Percentiles rank a stretch among this genome's conserved stretches.
Evolutionary conservation across 768 basidiomycete species (phyloP).

Genomic region (Suillus americanus): DNA sequence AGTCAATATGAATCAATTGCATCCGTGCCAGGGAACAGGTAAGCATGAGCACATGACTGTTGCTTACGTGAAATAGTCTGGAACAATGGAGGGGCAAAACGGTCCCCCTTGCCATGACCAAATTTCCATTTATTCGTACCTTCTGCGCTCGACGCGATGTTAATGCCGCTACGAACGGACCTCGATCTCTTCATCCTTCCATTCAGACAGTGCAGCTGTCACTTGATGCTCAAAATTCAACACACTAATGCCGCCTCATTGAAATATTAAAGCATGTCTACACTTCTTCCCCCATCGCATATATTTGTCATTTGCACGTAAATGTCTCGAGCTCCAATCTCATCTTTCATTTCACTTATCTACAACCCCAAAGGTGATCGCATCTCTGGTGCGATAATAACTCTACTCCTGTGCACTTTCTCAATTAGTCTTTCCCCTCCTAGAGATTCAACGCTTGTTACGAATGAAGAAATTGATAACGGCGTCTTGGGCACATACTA

Average conservation of each 20-base stretch:
- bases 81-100: too few relatives aligned
- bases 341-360: not conserved
- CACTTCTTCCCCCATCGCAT: not conserved
- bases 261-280: not conserved
- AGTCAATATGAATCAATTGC: too few relatives aligned
- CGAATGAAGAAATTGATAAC: not conserved
- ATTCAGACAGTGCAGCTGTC: not conserved
- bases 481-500: not conserved
- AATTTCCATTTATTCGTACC: not conserved
- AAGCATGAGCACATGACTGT: too few relatives aligned
- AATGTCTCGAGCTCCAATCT: not conserved
- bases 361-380: not conserved
- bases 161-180: not conserved
- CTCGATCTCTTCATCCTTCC: conserved; percentile 1
- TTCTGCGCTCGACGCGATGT: not conserved
- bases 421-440: not conserved
- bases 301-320: not conserved
- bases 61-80: too few relatives aligned
- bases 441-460: not conserved
- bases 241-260: not conserved
- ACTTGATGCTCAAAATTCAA: not conserved
- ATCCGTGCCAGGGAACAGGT: too few relatives aligned
- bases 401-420: not conserved
- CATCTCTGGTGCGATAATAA: not conserved
- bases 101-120: too few relatives aligned